A percentile compares a stretch with the other conserved stretches of the same genome.
Evolutionary conservation across 257 asterid species (phyloP).

Genomic region (Scutellaria baicalensis): DNA sequence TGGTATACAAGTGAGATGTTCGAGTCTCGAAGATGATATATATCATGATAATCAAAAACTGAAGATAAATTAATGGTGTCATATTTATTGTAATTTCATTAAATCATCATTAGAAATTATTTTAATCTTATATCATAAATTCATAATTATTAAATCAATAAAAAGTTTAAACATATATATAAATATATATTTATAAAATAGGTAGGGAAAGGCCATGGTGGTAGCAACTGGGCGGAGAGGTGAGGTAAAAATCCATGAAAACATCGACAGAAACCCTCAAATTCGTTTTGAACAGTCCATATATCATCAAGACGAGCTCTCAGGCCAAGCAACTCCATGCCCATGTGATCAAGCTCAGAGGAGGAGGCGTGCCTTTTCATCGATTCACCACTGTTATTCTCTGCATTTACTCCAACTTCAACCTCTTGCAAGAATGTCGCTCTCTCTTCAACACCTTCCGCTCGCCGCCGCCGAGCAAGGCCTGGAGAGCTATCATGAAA

Average conservation of each 20-base stretch:
- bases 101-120: too few relatives aligned
- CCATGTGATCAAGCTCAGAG: conserved; percentile 45
- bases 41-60: too few relatives aligned
- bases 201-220: too few relatives aligned
- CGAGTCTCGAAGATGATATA: too few relatives aligned
- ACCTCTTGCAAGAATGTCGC: conserved; percentile 48
- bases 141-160: too few relatives aligned
- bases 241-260: conserved; percentile 23
- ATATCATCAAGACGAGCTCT: conserved; percentile 48
- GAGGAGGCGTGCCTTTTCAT: conserved; percentile 9
- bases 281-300: conserved; percentile 32
- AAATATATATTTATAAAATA: too few relatives aligned
- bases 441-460: conserved; percentile 36
- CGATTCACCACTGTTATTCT: conserved; percentile 35
- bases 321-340: conserved; percentile 87
- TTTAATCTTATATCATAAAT: too few relatives aligned
- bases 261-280: conserved; percentile 20
- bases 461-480: conserved; percentile 54
- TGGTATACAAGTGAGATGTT: too few relatives aligned
- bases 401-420: conserved; percentile 61
- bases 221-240: not conserved
- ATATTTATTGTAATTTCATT: too few relatives aligned
- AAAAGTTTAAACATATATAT: too few relatives aligned
- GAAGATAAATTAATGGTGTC: too few relatives aligned
- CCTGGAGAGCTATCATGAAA: conserved; percentile 72